Conservation (phyloP, 2,329 filamentous ascomycete species). For the Sarocladiaceae sp. region DNA sequence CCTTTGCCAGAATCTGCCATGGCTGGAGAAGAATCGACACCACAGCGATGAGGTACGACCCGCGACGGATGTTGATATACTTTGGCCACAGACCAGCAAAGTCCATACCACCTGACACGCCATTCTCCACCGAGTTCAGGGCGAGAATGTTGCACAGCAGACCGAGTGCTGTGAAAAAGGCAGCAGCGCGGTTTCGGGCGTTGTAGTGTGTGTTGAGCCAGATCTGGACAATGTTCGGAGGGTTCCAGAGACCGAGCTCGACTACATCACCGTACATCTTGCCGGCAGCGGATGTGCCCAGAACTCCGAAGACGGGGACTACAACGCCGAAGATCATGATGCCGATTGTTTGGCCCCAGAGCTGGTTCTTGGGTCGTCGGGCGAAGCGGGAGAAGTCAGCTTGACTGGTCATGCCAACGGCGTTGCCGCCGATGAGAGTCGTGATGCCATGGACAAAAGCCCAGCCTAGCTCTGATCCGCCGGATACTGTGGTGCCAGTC, state of each 20-base stretch:
- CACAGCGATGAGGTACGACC: slow-evolving; percentile 40
- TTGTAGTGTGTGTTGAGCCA: neutral
- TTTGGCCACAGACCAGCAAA: slow-evolving; percentile 43
- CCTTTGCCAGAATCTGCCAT: neutral
- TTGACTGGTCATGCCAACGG: slow-evolving; percentile 16
- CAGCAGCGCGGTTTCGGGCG: neutral
- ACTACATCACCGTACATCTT: neutral
- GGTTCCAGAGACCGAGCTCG: neutral
- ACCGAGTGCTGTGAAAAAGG: neutral
- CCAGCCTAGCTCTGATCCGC: slow-evolving; percentile 15
- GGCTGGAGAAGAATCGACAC: slow-evolving; percentile 26
- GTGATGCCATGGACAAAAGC: slow-evolving; percentile 19
- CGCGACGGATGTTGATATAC: slow-evolving; percentile 51
- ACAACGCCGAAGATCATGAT: neutral
- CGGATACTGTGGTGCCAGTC: slow-evolving; percentile 12
- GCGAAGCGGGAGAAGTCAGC: slow-evolving; percentile 17
- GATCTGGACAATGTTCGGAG: neutral
- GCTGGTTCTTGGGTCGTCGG: slow-evolving; percentile 12
- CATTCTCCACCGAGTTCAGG: slow-evolving; percentile 24
- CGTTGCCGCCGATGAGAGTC: slow-evolving; percentile 16
- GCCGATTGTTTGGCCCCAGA: slow-evolving; percentile 15
- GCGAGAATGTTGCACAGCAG: neutral
- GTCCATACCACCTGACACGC: slow-evolving; percentile 47
- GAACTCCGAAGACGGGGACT: neutral
- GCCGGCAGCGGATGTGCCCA: neutral